phyloP scores from a whole-genome alignment of 345 rosid genomes.

The Rhizophora mangle region DNA sequence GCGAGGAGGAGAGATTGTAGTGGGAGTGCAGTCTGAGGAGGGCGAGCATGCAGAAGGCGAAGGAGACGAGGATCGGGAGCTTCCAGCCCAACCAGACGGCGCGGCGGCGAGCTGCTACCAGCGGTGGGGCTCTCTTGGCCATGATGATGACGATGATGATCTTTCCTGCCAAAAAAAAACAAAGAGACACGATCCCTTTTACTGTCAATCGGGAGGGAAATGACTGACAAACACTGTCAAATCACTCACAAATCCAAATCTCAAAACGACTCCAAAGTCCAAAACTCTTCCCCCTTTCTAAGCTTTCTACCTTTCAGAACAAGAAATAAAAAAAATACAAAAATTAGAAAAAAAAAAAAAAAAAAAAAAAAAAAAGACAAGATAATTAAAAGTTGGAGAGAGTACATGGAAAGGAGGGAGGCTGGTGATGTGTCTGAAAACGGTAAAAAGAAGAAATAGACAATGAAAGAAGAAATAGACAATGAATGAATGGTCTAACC shows the following conservation, averaged over 20 bases:
- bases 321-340: too few species aligned
- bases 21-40: slow-evolving; percentile 46
- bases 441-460: too few species aligned
- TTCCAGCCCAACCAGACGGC: slow-evolving; percentile 61
- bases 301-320: not conserved
- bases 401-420: not conserved
- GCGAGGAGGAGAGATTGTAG: slow-evolving; percentile 21
- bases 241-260: too few species aligned
- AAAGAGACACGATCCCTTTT: not conserved
- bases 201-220: not conserved
- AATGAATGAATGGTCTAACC: too few species aligned
- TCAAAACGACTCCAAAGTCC: not conserved
- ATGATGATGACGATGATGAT: slow-evolving; percentile 14
- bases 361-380: not conserved
- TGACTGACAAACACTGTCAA: not conserved
- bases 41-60: slow-evolving; percentile 48
- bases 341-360: too few species aligned
- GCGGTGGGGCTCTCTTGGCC: slow-evolving; percentile 46
- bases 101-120: slow-evolving; percentile 29
- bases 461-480: too few species aligned
- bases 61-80: slow-evolving; percentile 48
- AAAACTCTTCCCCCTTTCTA: not conserved
- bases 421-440: not conserved
- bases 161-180: slow-evolving; percentile 4
- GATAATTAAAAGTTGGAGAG: not conserved